A percentile compares a stretch with the other conserved stretches of the same genome.
These are phyloP conservation scores for Rhodotorula sp. DNA, from an alignment of 1,284 basidiomycete genomes.

Conservation along the genomic window DNA sequence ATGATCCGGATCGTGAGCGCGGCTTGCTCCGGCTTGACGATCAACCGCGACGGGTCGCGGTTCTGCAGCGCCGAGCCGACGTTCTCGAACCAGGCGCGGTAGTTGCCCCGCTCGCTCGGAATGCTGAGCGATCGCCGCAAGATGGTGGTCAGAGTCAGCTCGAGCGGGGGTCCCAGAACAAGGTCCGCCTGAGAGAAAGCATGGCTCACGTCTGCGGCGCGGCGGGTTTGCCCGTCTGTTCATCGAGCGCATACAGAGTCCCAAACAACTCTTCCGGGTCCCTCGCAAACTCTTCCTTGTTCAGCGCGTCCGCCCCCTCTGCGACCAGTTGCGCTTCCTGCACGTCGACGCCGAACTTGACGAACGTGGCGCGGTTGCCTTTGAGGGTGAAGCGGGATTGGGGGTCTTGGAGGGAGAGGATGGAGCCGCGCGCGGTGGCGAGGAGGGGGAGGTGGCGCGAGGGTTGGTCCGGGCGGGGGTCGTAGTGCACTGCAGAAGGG, in stretches of 20 bases:
- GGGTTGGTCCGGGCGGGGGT: conserved; percentile 51
- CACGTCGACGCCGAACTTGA: conserved; percentile 72
- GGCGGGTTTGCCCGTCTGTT: neutral
- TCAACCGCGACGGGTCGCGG: conserved; percentile 54
- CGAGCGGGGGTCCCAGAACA: neutral
- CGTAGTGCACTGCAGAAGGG: conserved; percentile 60
- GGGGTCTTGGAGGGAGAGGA: conserved; percentile 61
- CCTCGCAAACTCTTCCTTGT: conserved; percentile 55
- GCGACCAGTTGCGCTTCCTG: conserved; percentile 62
- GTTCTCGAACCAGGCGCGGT: conserved; percentile 38
- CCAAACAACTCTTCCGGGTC: conserved; percentile 56
- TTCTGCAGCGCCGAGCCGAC: conserved; percentile 55
- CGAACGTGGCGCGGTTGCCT: conserved; percentile 62
- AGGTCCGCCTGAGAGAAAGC: neutral
- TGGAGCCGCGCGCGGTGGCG: conserved; percentile 65
- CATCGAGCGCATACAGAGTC: conserved; percentile 26
- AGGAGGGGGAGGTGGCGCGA: conserved; percentile 59
- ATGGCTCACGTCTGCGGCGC: conserved; percentile 3
- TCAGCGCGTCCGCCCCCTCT: conserved; percentile 45
- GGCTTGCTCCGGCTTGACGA: conserved; percentile 69
- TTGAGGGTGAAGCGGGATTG: conserved; percentile 65
- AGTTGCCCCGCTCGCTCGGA: conserved; percentile 13
- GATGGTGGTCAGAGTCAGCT: neutral
- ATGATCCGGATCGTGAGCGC: conserved; percentile 68
- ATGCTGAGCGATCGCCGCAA: conserved; percentile 4